Base-by-base conservation (phyloP, 768 basidiomycete genomes). In the Clathrus columnatus region DNA sequence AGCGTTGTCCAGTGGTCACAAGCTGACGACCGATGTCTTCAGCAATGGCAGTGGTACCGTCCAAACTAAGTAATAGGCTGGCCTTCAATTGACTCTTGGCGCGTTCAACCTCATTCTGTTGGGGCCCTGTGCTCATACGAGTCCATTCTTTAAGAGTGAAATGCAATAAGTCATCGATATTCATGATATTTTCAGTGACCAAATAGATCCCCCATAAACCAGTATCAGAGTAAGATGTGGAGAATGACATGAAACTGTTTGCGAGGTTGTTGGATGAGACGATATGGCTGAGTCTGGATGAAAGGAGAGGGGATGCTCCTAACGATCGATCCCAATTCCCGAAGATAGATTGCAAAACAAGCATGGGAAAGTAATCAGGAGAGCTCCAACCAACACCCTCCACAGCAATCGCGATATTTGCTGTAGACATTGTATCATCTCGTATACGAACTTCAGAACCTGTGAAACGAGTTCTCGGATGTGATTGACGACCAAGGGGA, bases 161-260 rank as follows among this genome's bases (percentile, higher is more conserved):
- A 75, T 99, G 95, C 49, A 82, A 69, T 58, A 97, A 75, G 68
- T 98, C 95, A 64, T 98, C 95, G 44, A 98, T 76, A 75, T 94
- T 93, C 74, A 80, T 78, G 51, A 92, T 66, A 78, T 97, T 97
- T 79, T 99, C 96, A 17, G 90, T 84, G 57, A 94, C 91, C 53
- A 96, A 73, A 78, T 99, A 98, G 71, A 97, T 91, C 64, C 95
- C 95, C 96, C 95, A 99, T 29, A 98, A 83, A 56, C 96, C 96
- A 18, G 94, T 98, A 71, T 99, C 96, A 5, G 93, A 92, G 77
- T 99, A 99, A 5, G 88, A 91, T 1, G 95, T 98, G 17, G 92
- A 95, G 85, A 98, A 99, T 51, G 88, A 91, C 91, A 97, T 95
- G 86, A 89, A 99, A 57, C 87, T 91, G 78, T 98, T 99, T 66